These are phyloP conservation scores for Streptanthus diversifolius DNA, from an alignment of 345 rosid species.

Conservation along the genomic window DNA sequence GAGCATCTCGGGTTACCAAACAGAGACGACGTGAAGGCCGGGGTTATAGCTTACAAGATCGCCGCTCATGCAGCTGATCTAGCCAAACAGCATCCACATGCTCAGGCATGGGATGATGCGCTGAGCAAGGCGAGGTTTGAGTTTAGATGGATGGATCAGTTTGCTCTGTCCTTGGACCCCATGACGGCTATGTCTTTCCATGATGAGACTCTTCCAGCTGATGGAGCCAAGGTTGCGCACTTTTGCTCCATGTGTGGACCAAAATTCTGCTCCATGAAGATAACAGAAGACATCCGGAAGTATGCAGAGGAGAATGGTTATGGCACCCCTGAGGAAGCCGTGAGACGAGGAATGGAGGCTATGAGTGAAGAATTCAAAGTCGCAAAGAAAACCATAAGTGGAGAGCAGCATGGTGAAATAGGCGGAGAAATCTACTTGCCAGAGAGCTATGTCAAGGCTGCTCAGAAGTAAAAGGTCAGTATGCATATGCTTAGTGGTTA, in stretches of 20 bases:
- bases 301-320: conserved; percentile 97
- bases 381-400: conserved; percentile 85
- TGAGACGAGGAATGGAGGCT: conserved; percentile 82
- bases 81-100: conserved; percentile 92
- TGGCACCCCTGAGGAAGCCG: conserved; percentile 88
- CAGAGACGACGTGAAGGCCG: conserved; percentile 95
- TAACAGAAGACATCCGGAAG: conserved; percentile 94
- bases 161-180: conserved; percentile 95
- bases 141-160: conserved; percentile 98
- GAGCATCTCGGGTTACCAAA: conserved; percentile 99
- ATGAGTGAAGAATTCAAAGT: conserved; percentile 91
- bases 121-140: conserved; percentile 94
- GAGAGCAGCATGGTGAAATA: conserved; percentile 94
- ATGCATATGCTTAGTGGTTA: background rate
- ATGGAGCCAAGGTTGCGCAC: conserved; percentile 97
- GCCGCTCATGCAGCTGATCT: conserved; percentile 98
- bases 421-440: conserved; percentile 98
- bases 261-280: conserved; percentile 99
- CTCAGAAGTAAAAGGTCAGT: conserved; percentile 53
- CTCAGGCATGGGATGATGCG: conserved; percentile 98
- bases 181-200: conserved; percentile 98
- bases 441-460: conserved; percentile 48
- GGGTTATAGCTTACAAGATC: conserved; percentile 95
- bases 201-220: conserved; percentile 95
- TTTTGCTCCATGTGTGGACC: conserved; percentile 99